Evolutionary conservation across 1,139 yeast species (phyloP), one percentile per base, ranked within the genome.

Genomic region (Meyerozyma smithsonii): DNA sequence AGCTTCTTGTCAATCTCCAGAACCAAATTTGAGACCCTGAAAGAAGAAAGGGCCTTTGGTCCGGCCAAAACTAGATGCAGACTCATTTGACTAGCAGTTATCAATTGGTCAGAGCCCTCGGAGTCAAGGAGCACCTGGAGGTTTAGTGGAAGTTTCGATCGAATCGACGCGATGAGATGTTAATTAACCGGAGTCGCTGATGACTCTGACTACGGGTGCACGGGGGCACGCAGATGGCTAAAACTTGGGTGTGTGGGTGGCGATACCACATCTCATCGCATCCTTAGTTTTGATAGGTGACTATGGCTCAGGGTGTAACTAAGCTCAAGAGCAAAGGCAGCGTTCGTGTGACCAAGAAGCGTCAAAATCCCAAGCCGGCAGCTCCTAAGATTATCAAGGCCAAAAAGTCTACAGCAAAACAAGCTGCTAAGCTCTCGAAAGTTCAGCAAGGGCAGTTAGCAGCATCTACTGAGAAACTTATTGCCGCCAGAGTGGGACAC

Each of bases 401-500:
- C 14, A 84, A 81, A 60, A 84, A 80, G 56, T 64, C 72, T 40
- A 64, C 66, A 12, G 77, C 77, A 17, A 66, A 64, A 44, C 63
- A 64, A 43, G 62, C 74, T 20, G 56, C 60, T 35, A 72, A 72
- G 43, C 66, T 85, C 47, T 69, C 81, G 42, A 84, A 84, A 55
- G 61, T 77, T 45, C 90, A 81, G 53, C 74, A 77, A 42, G 79
- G 83, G 4, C 83, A 87, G 18, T 72, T 86, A 49, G 76, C 84
- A 41, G 64, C 74, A 2, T 73, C 81, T 15, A 90, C 97, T 1
- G 98, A 92, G 62, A 87, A 79, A 63, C 72, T 88, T 47, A 79
- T 90, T 50, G 83, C 97, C 3, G 74, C 94, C 40, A 77, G 92
- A 60, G 97, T 90, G 4, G 98, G 98, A n/a, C 97, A 92, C 62